Evolutionary conservation across 345 rosid genomes (phyloP), one percentile per base, ranked within the genome.

Genomic region (Salix arbutifolia): DNA sequence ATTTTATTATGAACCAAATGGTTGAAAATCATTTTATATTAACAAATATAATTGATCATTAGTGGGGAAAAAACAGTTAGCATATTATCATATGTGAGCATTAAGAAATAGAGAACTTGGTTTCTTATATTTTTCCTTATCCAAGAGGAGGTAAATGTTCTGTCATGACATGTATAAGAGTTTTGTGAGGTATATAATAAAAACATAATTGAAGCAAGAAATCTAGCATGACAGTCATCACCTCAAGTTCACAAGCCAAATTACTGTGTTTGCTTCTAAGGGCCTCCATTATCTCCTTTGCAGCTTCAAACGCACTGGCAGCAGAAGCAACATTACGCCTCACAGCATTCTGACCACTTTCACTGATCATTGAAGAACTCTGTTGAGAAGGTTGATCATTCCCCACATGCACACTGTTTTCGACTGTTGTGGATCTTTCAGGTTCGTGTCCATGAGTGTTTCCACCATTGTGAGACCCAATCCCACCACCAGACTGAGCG

Each of bases 261-360:
- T 96, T 96, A 78, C 90, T 82, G 75, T 96, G 97, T 89, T 92
- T 93, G 92, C 97, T 91, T 88, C 99, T 87, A 30, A 96, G 91
- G 70, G 96, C 87, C 85, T 96, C 99, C 98, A 93, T 96, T 77
- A 96, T 96, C 85, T 96, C 99, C 86, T 96, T 96, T 30, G 99
- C 99, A 77, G 98, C 92, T 53, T 93, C 97, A 85, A 96, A 96
- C 80, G 99, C 98, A 86, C 91, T 87, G 13, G 89, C 90, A 78
- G 98, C 97, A 84, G 93, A 91, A 62, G 96, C 90, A 80, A 90
- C 91, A 78, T 81, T 90, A 71, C 92, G 94, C 84, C 99, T 91
- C 71, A 78, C 74, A 74, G 89, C 77, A 79, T 78, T 87, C 73
- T 93, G 97, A 75, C 82, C 87, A 75, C 83, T 86, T 66, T 91